phyloP scores from a whole-genome alignment of 2,329 filamentous ascomycete species.

The Colletotrichum cereale region DNA sequence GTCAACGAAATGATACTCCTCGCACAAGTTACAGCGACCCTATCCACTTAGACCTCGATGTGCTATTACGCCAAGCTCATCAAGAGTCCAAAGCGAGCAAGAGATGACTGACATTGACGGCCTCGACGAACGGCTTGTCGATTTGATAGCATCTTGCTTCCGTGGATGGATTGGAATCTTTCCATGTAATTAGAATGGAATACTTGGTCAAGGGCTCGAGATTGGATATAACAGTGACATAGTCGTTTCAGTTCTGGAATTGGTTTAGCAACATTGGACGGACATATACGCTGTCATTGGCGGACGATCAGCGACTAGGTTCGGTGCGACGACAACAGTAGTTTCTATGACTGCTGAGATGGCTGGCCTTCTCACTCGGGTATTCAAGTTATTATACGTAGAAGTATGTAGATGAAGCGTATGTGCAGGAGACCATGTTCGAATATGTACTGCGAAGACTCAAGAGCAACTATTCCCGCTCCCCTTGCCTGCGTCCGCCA shows the following conservation, averaged over 20 bases:
- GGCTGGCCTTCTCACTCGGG: constrained; percentile 17
- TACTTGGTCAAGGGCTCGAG: not conserved
- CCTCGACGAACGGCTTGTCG: not conserved
- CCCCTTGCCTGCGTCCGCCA: not conserved
- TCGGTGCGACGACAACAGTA: not conserved
- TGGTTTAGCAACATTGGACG: not conserved
- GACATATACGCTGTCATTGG: not conserved
- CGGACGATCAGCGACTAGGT: not conserved
- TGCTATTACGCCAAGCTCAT: constrained; percentile 11
- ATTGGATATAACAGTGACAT: not conserved
- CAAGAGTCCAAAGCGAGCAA: not conserved
- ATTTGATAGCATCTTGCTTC: no score
- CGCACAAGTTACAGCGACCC: not conserved
- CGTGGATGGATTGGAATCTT: no score
- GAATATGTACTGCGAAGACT: constrained; percentile 33
- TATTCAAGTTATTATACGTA: constrained; percentile 6
- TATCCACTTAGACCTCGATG: constrained; percentile 25
- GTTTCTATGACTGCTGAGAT: constrained; percentile 1
- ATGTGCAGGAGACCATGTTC: constrained; percentile 20
- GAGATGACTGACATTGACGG: constrained; percentile 2
- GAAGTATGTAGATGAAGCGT: constrained; percentile 30
- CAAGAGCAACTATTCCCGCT: not conserved
- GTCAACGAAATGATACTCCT: not conserved
- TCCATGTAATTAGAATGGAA: not conserved
- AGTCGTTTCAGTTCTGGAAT: not conserved